Evolutionary conservation across 108 stramenopile genomes (phyloP), one percentile per base, ranked within the genome.

Genomic region (Fragilariopsis cylindrus): DNA sequence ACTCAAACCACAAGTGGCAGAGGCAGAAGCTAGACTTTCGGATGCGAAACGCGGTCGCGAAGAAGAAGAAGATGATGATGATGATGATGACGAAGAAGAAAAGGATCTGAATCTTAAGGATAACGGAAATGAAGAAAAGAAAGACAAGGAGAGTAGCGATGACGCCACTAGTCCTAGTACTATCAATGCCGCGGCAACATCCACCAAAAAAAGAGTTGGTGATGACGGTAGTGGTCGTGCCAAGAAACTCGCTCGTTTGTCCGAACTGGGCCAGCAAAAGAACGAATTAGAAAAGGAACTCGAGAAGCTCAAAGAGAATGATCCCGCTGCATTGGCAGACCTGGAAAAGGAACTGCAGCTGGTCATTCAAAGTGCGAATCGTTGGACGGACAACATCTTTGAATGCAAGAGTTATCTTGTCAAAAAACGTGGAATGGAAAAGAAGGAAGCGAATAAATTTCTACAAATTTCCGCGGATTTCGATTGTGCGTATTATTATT

Each of bases 301-400:
- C 63, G 87, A 73, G 4, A 71, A 60, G 44, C 79, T 96, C 65
- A 85, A 91, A 55, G 93, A 95, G 79, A 97, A 96, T 81, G 96
- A 97, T 83, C 96, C 96, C 2, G 86, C 83, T 64, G 92, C 91
- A 0, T 70, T 96, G 65, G 88, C 89, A 4, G 91, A 94, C 75
- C 84, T 97, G 72, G 79, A 80, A 47, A 74, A 80, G 62, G 79
- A 80, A 64, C 54, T 74, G 1, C 15, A 74, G 57, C 65, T 80
- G 18, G 73, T 80, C 11, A 15, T 57, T 57, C 81, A 83, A n/a
- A 91, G 92, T 1, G 96, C 96, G 3, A 76, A 96, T 81, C 87
- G 96, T 1, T 97, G 94, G 96, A 97, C 96, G 71, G 96, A 97
- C 72, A 97, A 97, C 69, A 90, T 95, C 53, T 97, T 93, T 76